Conservation (phyloP, 495 filamentous ascomycete genomes). For the Gamarada debralockiae region DNA sequence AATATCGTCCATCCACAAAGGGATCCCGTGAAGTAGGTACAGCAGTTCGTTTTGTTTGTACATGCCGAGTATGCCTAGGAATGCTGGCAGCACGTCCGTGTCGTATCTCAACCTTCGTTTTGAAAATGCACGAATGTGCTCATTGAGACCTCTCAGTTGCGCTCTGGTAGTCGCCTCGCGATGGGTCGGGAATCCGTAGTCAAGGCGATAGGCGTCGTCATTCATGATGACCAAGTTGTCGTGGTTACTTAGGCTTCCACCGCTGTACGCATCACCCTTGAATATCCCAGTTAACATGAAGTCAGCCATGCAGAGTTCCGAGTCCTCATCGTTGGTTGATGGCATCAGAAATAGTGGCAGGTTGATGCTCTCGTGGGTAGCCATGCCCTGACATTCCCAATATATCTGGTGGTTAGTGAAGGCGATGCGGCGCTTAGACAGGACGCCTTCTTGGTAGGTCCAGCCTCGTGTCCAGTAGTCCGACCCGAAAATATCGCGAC, state of each 20-base stretch:
- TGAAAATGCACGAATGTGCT: too few relatives aligned
- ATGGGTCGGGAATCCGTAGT: constrained; percentile 8
- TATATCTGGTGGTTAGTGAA: too few relatives aligned
- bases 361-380: too few relatives aligned
- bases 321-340: neutral
- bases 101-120: too few relatives aligned
- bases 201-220: constrained; percentile 1
- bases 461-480: neutral
- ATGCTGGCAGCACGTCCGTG: too few relatives aligned
- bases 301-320: constrained; percentile 4
- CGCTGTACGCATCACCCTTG: constrained; percentile 9
- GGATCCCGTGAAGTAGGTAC: too few relatives aligned
- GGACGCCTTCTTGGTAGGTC: too few relatives aligned
- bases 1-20: too few relatives aligned
- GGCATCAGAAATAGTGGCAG: neutral
- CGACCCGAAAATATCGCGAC: neutral
- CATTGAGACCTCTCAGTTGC: constrained; percentile 3
- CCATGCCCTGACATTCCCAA: too few relatives aligned
- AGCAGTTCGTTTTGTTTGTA: too few relatives aligned
- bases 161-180: neutral
- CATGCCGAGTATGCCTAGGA: too few relatives aligned
- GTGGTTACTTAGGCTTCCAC: neutral
- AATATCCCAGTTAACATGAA: constrained; percentile 11
- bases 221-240: neutral
- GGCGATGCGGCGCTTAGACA: too few relatives aligned